A percentile compares a stretch with the other conserved stretches of the same genome.
These are phyloP conservation scores for Myrica gale DNA, from an alignment of 306 rosid species.

Conservation along the genomic window DNA sequence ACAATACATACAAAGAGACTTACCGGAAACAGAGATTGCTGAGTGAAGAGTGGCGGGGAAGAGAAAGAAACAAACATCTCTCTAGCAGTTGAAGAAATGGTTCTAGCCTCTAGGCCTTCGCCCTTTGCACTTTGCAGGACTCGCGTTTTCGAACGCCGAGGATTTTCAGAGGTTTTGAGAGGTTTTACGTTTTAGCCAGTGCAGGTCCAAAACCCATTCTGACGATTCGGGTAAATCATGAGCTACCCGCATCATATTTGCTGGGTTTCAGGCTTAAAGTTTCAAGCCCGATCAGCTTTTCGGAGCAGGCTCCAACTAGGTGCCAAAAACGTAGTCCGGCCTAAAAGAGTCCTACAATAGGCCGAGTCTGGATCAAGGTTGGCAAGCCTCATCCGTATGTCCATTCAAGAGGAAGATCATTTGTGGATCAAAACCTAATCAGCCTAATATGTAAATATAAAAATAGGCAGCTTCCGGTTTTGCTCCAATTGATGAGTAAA, in stretches of 20 bases:
- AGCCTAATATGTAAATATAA: too few relatives aligned
- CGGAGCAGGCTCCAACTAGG: not conserved
- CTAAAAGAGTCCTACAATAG: too few relatives aligned
- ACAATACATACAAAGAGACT: constrained; percentile 21
- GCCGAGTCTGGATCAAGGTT: too few relatives aligned
- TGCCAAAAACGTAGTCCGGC: too few relatives aligned
- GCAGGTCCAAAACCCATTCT: not conserved
- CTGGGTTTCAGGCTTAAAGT: not conserved
- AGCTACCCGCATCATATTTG: not conserved
- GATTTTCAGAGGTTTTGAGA: not conserved
- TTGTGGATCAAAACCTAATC: too few relatives aligned
- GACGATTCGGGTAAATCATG: not conserved
- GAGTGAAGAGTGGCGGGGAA: constrained; percentile 27
- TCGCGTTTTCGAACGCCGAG: not conserved
- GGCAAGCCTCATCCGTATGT: too few relatives aligned
- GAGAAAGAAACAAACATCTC: constrained; percentile 34
- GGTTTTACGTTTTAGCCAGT: not conserved
- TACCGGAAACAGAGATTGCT: constrained; percentile 33
- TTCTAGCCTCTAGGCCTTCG: not conserved
- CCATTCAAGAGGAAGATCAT: too few relatives aligned
- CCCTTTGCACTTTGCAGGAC: too few relatives aligned
- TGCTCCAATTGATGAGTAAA: too few relatives aligned
- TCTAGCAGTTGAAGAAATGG: not conserved
- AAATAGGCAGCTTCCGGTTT: too few relatives aligned
- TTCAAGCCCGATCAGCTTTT: not conserved